Conservation (phyloP, 257 asterid genomes). For the Mentha longifolia region DNA sequence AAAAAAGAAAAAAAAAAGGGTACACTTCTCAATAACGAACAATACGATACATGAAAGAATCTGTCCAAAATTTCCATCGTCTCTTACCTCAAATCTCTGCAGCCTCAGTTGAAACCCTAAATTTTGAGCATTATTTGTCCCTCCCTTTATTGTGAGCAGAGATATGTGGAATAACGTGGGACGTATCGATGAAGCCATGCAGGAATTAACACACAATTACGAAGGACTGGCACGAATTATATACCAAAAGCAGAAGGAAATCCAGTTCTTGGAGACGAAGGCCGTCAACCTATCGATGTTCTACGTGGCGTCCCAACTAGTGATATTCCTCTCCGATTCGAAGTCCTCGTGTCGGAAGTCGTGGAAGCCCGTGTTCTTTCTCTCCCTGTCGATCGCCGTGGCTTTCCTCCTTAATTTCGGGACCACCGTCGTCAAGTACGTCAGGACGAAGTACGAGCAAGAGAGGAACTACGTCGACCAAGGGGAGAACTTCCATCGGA, state of each 20-base stretch:
- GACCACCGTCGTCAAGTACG: conserved; percentile 28
- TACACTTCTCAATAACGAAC: too few relatives aligned
- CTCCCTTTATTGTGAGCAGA: background rate
- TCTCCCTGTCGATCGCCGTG: conserved; percentile 30
- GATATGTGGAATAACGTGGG: background rate
- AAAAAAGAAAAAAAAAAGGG: too few relatives aligned
- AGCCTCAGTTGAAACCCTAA: too few relatives aligned
- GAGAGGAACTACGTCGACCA: conserved; percentile 34
- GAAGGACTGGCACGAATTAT: conserved; percentile 25
- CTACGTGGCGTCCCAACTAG: conserved; percentile 31
- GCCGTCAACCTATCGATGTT: conserved; percentile 32
- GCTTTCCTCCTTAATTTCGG: conserved; percentile 28
- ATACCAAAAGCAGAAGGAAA: conserved; percentile 34
- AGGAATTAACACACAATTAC: conserved; percentile 22
- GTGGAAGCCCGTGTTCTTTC: conserved; percentile 34
- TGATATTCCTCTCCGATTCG: conserved; percentile 29
- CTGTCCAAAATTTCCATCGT: too few relatives aligned
- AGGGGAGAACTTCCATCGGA: conserved; percentile 24
- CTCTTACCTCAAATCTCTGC: too few relatives aligned
- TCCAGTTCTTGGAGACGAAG: conserved; percentile 36
- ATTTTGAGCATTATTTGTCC: too few relatives aligned
- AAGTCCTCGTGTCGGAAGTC: conserved; percentile 21
- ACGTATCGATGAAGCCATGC: background rate
- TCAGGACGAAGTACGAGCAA: conserved; percentile 27
- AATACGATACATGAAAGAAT: too few relatives aligned